Conservation (phyloP, 306 rosid species). For the Mucuna pruriens region DNA sequence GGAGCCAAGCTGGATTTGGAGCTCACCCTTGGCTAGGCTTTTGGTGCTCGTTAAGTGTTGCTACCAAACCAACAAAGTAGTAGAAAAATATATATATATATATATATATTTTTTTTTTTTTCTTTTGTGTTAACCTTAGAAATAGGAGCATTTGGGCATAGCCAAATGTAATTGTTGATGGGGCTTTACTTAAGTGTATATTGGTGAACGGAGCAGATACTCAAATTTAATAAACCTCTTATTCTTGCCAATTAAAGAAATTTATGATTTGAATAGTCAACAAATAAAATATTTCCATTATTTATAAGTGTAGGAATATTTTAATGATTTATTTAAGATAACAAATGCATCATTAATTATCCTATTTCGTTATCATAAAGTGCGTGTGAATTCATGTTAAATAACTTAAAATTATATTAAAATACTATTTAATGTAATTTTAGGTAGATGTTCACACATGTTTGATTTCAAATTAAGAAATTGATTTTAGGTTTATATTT, state of each 20-base stretch:
- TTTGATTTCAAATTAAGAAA: too few relatives aligned
- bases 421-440: too few relatives aligned
- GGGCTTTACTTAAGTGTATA: background rate
- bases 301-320: background rate
- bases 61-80: background rate
- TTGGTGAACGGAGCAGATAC: background rate
- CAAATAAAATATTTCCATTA: background rate
- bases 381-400: background rate
- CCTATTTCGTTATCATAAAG: background rate
- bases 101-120: too few relatives aligned
- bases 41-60: background rate
- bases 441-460: too few relatives aligned
- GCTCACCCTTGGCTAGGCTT: conserved; percentile 44
- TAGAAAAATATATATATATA: too few relatives aligned
- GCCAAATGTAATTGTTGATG: conserved; percentile 11
- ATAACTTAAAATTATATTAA: too few relatives aligned
- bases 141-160: background rate
- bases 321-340: background rate
- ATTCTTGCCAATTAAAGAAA: background rate
- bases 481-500: too few relatives aligned
- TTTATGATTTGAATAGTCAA: background rate
- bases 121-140: background rate
- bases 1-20: conserved; percentile 40
- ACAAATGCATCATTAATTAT: background rate
- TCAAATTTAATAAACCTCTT: background rate